Base-by-base conservation (phyloP, 768 basidiomycete species). In the Suillus spraguei region DNA sequence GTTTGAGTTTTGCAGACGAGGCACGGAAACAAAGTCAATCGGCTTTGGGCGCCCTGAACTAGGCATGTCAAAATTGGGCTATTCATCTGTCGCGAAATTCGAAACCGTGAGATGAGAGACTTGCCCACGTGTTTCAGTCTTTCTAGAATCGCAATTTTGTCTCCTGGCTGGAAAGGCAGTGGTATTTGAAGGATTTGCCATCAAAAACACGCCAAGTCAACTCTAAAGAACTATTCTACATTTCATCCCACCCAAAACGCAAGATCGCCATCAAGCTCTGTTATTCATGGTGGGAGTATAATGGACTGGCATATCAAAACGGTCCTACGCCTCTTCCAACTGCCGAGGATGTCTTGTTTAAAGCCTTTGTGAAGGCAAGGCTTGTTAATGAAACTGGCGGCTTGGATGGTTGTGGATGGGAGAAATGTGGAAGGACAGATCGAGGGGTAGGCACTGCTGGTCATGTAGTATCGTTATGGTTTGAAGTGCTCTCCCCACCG, bases 221-320 rank as follows among this genome's bases (percentile, higher is more conserved):
- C 24, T 4, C 77, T 70, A 42, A 69, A 46, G 81, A 80, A 59
- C 70, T 76, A 5, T 93, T 94, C 72, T 76, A 87, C 64, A 92
- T 94, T 74, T 73, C 83, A 28, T 78, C 83, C 5, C 83, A 94
- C 71, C 85, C 92, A 7, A 82, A 83, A 42, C 90, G 92, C 60
- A 98, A 98, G 78, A 94, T 99, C 65, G 97, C 97, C 1, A 80
- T 99, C 60, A 91, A 93, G 70, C 94, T 99, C 72, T 90, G 87
- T 72, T 99, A 98, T 70, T 87, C 93, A 50, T 97, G 97, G 16
- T 91, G 89, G 86, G 90, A 92, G 33, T 98, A 97, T 72, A 88
- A 89, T 61, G 97, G 97, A 14, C 83, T 99, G 49, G 94, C 95
- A 1, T 87, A 86, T 71, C 97, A 99, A 73, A 72, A 78, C 47